A percentile compares a stretch with the other conserved stretches of the same genome.
phyloP scores from a whole-genome alignment of 2,329 filamentous ascomycete species.

The Aspergillus caelatus region DNA sequence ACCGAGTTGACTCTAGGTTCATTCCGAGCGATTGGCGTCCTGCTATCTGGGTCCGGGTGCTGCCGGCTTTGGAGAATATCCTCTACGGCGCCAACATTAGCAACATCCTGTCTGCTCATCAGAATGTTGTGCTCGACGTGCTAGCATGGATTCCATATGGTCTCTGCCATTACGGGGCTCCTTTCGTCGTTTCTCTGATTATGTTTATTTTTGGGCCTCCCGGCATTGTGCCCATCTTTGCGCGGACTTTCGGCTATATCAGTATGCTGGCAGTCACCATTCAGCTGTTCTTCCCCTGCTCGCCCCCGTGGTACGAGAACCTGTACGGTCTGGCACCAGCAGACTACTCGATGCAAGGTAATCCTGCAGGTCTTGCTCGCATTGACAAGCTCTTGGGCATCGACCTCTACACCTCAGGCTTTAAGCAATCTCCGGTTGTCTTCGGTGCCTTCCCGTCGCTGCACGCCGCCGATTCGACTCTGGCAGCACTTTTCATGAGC shows the following conservation, averaged over 20 bases:
- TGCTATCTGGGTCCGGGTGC: constrained; percentile 91
- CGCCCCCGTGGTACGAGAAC: constrained; percentile 96
- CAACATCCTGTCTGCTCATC: constrained; percentile 91
- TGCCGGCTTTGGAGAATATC: constrained; percentile 93
- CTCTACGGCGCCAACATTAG: constrained; percentile 94
- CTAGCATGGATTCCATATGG: constrained; percentile 94
- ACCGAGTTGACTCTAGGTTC: constrained; percentile 62
- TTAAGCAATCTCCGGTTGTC: constrained; percentile 85
- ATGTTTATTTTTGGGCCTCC: constrained; percentile 91
- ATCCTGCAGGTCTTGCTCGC: constrained; percentile 83
- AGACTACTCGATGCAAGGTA: constrained; percentile 87
- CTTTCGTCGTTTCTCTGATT: constrained; percentile 73
- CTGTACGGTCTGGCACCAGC: constrained; percentile 86
- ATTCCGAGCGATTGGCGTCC: constrained; percentile 86
- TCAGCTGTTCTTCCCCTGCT: constrained; percentile 89
- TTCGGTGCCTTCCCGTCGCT: constrained; percentile 95
- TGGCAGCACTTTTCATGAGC: constrained; percentile 91
- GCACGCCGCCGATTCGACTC: constrained; percentile 84
- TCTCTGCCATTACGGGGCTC: constrained; percentile 84
- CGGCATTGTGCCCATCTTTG: constrained; percentile 80
- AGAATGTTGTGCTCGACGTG: constrained; percentile 79
- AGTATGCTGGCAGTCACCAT: constrained; percentile 85
- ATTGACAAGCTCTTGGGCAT: constrained; percentile 89
- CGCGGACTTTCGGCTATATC: constrained; percentile 88
- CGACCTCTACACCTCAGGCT: constrained; percentile 90